Base-by-base conservation (phyloP, 257 asterid species). In the Solanum clarkiae region DNA sequence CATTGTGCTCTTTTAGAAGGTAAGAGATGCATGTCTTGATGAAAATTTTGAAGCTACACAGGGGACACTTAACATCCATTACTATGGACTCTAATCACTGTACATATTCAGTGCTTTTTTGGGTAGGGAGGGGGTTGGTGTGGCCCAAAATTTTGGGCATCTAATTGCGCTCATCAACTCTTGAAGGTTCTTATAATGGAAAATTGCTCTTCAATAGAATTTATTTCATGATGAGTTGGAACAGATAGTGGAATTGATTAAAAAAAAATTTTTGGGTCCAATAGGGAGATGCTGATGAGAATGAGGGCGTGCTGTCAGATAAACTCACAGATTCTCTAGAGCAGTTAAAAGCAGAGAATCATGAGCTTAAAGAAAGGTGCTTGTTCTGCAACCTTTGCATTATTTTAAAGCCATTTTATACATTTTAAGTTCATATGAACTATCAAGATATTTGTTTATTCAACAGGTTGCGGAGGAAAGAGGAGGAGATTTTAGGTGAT, bases 401-500 rank as follows among this genome's bases (percentile, higher is more conserved):
- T 66, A 86, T 69, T 68, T 51, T 36, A 63, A 49, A 63, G 55
- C 0, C 42, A 51, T 51, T 26, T 77, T 15, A 24, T 51, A 4
- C 44, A 53, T 53, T 79, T 79, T 53, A 75, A 65, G 65, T 20
- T 75, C 60, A 49, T 47, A 24, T 49, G 57, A 16, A 10, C 29
- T 29, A 18, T 26, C 47, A 26, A 53, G 17, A 53, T 29, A 29
- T 53, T 26, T 77, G 53, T 83, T 88, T 77, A 60, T 77, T 82
- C 85, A 57, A 81, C 91, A 97, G 99, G 89, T 83, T 95, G 91
- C 87, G 91, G 83, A 90, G 88, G 87, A 93, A 86, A 75, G 98
- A 95, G 88, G 92, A 92, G 49, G 94, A 89, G 88, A 80, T 93
- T 86, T 88, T 94, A 42, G 98, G 98, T 87, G 99, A 95, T 83